Percentiles rank a stretch among this genome's conserved stretches.
phyloP scores from a whole-genome alignment of 2,329 filamentous ascomycete genomes.

The Tolypocladium ophioglossoides region DNA sequence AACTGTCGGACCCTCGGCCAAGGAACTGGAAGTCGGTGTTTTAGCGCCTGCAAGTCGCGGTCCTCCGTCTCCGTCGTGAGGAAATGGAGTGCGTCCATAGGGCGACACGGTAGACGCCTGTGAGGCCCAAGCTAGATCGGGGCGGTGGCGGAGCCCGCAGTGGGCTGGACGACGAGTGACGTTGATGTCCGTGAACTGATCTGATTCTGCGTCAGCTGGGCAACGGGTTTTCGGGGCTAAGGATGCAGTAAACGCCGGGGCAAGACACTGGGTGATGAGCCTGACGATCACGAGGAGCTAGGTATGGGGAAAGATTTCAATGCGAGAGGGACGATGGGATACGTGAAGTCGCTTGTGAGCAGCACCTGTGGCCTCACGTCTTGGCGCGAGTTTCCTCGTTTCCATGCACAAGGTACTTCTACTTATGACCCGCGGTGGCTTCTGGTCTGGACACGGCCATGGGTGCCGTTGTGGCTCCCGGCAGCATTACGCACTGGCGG shows the following conservation, averaged over 20 bases:
- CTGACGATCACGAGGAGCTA: background rate
- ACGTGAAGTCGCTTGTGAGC: no score
- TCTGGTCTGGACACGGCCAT: no score
- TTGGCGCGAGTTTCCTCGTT: no score
- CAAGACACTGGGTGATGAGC: background rate
- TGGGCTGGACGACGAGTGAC: background rate
- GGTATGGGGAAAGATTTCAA: background rate
- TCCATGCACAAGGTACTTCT: no score
- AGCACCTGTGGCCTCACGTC: no score
- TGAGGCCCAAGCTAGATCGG: background rate
- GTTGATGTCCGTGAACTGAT: background rate
- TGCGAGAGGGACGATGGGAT: background rate
- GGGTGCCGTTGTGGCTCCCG: no score
- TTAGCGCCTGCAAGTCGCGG: background rate
- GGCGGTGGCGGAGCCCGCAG: background rate
- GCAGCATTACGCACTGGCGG: no score
- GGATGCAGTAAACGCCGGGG: background rate
- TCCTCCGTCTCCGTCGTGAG: background rate
- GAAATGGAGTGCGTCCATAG: background rate
- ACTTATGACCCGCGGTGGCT: no score
- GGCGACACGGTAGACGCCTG: background rate
- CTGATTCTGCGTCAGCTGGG: background rate
- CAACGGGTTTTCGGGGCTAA: background rate
- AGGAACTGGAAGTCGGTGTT: constrained; percentile 2
- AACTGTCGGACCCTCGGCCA: constrained; percentile 1